Base-by-base conservation (phyloP, 2,329 filamentous ascomycete species). In the Trichoderma afroharzianum region DNA sequence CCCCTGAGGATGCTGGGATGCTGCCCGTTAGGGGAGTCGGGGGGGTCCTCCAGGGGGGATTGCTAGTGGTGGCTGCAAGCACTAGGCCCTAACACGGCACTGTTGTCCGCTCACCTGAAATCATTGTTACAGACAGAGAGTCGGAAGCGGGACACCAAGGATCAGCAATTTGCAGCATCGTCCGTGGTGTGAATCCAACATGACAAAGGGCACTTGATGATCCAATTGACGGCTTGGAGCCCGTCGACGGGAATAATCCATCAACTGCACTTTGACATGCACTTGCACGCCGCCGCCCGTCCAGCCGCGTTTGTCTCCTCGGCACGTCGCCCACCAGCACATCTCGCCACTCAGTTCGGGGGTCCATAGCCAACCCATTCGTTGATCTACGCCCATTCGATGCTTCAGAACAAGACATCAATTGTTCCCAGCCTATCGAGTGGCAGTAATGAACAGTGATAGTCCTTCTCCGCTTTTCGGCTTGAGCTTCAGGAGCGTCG, bases 101-200 rank as follows among this genome's bases (percentile, higher is more conserved):
- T 43, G 68, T 70, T 47, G 59, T 33, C 68, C 68, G 68, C 59
- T 63, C 68, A 70, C 68, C 68, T 70, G 68, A 70, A 70, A 70
- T 70, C 68, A 55, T 21, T 63, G 68, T 70, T 70, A 63, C 68
- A 70, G 68, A 70, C 66, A 70, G 43, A 69, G 21, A 69, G 55
- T 18, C 66, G 26, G 57, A 53, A 53, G 66, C 66, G 66, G 64
- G 66, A 69, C 66, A 43, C 66, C 33, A 50, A 50, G 55, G n/a
- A 50, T 39, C 36, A 33, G 66, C 36, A 61, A 68, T 61, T 68
- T 58, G n/a, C 57, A 59, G 57, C 43, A 50, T 68, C 55, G 55
- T 32, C 30, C 33, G 59, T 39, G 47, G 33, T 30, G 28, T n/a
- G 28, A 59, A 21, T 32, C 32, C 32, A 63, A 21, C 33, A 36